These are phyloP conservation scores for Pseudogymnoascus sp. DNA, from an alignment of 2,329 filamentous ascomycete species.

Conservation along the genomic window DNA sequence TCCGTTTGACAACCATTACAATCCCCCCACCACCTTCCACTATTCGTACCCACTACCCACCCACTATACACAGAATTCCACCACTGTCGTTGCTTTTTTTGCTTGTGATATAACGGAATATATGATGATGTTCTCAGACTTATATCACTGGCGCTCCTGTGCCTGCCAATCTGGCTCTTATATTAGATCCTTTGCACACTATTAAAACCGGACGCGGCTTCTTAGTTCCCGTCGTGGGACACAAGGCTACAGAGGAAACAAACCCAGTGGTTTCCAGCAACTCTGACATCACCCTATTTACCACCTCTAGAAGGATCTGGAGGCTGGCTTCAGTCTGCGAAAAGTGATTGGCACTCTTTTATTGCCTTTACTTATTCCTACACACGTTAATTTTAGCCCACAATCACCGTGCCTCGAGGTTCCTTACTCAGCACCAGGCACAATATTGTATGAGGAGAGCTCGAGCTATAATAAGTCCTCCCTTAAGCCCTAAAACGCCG, in stretches of 20 bases:
- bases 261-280: neutral
- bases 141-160: neutral
- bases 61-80: neutral
- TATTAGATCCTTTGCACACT: neutral
- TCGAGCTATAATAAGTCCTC: neutral
- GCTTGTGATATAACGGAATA: neutral
- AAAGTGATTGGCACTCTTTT: constrained; percentile 1
- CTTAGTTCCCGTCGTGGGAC: neutral
- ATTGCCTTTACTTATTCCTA: neutral
- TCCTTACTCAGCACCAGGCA: constrained; percentile 1
- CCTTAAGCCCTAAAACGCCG: neutral
- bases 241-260: neutral
- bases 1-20: neutral
- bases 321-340: neutral
- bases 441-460: neutral
- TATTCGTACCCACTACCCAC: neutral
- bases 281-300: constrained; percentile 4
- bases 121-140: neutral
- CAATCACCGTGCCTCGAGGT: neutral
- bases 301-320: neutral
- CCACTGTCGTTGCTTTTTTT: neutral
- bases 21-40: neutral
- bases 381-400: neutral
- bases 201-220: neutral
- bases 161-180: neutral